These are phyloP conservation scores for Xylaria sp. DNA, from an alignment of 2,329 filamentous ascomycete genomes.

Conservation along the genomic window DNA sequence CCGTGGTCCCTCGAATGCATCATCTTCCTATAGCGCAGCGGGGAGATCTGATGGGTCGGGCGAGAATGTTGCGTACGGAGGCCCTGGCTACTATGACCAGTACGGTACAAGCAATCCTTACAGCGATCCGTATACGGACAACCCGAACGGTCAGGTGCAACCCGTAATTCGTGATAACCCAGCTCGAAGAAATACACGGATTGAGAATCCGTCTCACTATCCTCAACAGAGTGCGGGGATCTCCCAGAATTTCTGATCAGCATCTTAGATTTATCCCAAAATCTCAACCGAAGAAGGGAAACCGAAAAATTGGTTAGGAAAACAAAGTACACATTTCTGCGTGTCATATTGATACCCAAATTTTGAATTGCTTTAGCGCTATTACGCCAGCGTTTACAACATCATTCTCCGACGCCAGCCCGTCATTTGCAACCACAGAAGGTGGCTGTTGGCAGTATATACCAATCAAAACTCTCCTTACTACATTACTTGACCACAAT, in stretches of 20 bases:
- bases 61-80: slow-evolving; percentile 63
- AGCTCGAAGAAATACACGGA: slow-evolving; percentile 91
- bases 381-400: slow-evolving; percentile 3
- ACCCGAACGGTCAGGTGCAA: slow-evolving; percentile 60
- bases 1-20: slow-evolving; percentile 93
- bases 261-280: background rate
- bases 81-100: slow-evolving; percentile 67
- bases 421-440: background rate
- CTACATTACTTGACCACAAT: background rate
- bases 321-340: slow-evolving; percentile 14
- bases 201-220: slow-evolving; percentile 89
- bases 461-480: slow-evolving; percentile 6
- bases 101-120: slow-evolving; percentile 70
- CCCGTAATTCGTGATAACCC: slow-evolving; percentile 94
- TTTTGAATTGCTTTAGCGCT: slow-evolving; percentile 21
- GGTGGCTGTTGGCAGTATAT: slow-evolving; percentile 15
- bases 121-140: slow-evolving; percentile 66
- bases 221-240: slow-evolving; percentile 95
- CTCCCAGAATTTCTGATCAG: slow-evolving; percentile 87
- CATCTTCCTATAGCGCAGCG: slow-evolving; percentile 90
- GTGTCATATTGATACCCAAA: slow-evolving; percentile 34
- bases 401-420: slow-evolving; percentile 4
- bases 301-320: slow-evolving; percentile 7
- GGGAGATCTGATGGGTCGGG: slow-evolving; percentile 76
- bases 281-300: background rate